Evolutionary conservation across 129 eudicot species (phyloP).

Genomic region (Apium graveolens): DNA sequence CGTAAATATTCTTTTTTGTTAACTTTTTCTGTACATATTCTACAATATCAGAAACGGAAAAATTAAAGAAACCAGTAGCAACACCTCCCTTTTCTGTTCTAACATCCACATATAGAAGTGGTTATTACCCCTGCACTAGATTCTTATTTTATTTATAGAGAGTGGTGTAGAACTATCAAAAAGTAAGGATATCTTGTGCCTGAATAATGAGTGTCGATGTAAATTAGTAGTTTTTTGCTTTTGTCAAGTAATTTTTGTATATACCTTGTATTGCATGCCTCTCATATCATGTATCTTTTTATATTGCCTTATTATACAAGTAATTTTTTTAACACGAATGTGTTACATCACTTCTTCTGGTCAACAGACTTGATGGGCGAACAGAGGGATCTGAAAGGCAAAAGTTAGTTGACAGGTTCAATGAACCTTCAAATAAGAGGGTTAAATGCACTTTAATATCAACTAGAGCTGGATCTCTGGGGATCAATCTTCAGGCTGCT

Average conservation of each 20-base stretch:
- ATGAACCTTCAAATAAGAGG: slow-evolving; percentile 67
- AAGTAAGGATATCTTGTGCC: neutral
- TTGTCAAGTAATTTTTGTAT: too few species aligned
- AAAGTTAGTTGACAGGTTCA: slow-evolving; percentile 75
- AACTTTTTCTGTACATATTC: neutral
- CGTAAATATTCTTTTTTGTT: neutral
- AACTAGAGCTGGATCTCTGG: slow-evolving; percentile 91
- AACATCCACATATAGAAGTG: neutral
- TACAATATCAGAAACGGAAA: neutral
- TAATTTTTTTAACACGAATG: neutral
- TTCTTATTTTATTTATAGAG: neutral
- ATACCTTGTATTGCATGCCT: too few species aligned
- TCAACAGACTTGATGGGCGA: slow-evolving; percentile 82
- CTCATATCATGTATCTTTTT: neutral
- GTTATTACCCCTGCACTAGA: neutral
- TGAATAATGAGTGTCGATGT: neutral
- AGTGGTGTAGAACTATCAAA: neutral
- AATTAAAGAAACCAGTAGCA: neutral
- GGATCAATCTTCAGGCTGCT: slow-evolving; percentile 97
- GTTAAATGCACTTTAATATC: slow-evolving; percentile 89
- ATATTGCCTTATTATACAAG: neutral
- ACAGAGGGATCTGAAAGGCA: slow-evolving; percentile 86
- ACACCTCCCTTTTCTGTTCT: neutral
- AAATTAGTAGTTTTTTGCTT: too few species aligned
- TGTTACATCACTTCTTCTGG: neutral